Conservation (phyloP, 441 rosid genomes). For the Erodium trifolium region DNA sequence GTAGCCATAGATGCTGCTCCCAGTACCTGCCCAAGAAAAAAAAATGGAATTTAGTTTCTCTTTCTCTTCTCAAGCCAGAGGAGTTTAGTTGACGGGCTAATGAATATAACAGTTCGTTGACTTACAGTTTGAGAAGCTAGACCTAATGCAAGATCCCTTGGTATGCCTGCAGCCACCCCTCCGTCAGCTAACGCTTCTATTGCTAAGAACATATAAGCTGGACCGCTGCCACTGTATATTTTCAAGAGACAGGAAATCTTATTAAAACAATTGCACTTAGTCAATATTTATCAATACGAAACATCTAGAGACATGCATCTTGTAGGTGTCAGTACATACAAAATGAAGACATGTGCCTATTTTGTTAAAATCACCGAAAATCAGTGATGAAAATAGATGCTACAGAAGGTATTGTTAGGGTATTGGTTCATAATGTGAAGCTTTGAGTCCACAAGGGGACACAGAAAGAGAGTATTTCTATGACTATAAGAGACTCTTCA, state of each 20-base stretch:
- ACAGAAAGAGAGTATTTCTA: background rate
- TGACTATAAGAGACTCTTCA: background rate
- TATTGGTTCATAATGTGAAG: background rate
- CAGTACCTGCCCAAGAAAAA: conserved; percentile 44
- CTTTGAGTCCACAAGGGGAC: background rate
- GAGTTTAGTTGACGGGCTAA: background rate
- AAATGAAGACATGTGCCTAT: too few relatives aligned
- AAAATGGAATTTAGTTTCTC: background rate
- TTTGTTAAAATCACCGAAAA: too few relatives aligned
- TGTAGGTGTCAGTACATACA: background rate
- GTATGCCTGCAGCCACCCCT: conserved; percentile 93
- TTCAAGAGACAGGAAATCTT: conserved; percentile 9
- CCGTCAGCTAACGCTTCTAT: conserved; percentile 97
- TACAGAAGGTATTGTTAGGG: background rate
- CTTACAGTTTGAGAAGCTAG: conserved; percentile 91
- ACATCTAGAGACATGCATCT: background rate
- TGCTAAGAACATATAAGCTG: conserved; percentile 73
- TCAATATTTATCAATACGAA: background rate
- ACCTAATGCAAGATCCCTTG: conserved; percentile 79
- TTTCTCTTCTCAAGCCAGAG: background rate
- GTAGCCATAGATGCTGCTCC: conserved; percentile 84
- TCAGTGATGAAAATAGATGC: background rate
- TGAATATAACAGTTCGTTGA: background rate
- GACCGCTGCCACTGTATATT: conserved; percentile 75
- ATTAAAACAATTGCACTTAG: background rate